Base-by-base conservation (phyloP, 2,329 filamentous ascomycete species). In the Monilinia fructigena region DNA sequence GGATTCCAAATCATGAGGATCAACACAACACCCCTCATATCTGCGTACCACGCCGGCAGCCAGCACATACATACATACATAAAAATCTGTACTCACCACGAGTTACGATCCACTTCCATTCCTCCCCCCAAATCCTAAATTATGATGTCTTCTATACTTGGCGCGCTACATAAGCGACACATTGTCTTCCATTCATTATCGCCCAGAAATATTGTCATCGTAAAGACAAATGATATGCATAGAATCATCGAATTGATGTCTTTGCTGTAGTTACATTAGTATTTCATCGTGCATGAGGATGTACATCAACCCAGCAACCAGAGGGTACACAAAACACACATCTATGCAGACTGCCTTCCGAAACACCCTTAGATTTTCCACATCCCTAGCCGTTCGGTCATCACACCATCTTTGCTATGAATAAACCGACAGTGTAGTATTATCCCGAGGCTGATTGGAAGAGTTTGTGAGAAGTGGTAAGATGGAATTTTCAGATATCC, bases 11-110 rank as follows among this genome's bases (percentile, higher is more conserved):
- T 48, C 20, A 60, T 35, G 3, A 18, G 35, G 11, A 60, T 60
- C 56, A 47, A 23, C 56, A 35, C 56, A 48, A 23, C 42, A 35
- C 28, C 28, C 23, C 42, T 45, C 40, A 7, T 23, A 58, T 28
- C 56, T 59, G 42, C 28, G 56, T 59, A 59, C 28, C n/a, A 48
- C 56, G 5, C 28, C 42, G 42, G 56, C n/a, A 60, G 42, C 42
- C 56, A 62, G 28, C 59, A 53, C 31, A 62, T 62, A 62, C 47
- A 50, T 61, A 61, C 42, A 48, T 48, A 48, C 45, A 52, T 38
- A 18, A 16, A 26, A 50, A 11, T 2, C 3, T 5, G n/a, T 50
- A 50, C 47, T 26, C n/a, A 23, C 47, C 10, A 50, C 31, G 4
- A 35, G 31, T 35, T 35, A 35, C 31, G 4, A 35, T n/a, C 4